Evolutionary conservation across 2,329 filamentous ascomycete species (phyloP).

Genomic region (Aspergillus latus): DNA sequence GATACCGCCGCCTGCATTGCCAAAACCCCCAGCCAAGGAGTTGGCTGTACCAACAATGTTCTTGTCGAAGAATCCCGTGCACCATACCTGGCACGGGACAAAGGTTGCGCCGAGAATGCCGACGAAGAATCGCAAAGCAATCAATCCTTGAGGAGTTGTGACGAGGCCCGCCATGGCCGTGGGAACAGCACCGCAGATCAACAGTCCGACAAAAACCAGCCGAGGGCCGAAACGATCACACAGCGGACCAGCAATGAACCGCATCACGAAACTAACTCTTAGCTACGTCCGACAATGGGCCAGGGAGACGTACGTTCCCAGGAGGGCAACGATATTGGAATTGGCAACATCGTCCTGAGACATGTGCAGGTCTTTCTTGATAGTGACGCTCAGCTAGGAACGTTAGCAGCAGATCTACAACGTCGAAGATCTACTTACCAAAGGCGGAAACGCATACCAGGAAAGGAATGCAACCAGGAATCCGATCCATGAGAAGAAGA

Average conservation of each 20-base stretch:
- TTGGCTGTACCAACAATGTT: constrained; percentile 89
- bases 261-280: constrained; percentile 54
- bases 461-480: constrained; percentile 88
- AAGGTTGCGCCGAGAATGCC: constrained; percentile 47
- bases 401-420: not conserved
- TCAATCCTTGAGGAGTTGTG: constrained; percentile 57
- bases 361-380: constrained; percentile 74
- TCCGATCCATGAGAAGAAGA: constrained; percentile 84
- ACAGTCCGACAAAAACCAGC: constrained; percentile 71
- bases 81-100: constrained; percentile 78
- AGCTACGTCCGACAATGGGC: not conserved
- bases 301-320: constrained; percentile 57
- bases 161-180: constrained; percentile 79
- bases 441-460: constrained; percentile 85
- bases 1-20: constrained; percentile 84
- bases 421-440: constrained; percentile 53
- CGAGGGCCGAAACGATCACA: constrained; percentile 84
- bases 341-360: constrained; percentile 72
- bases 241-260: constrained; percentile 73
- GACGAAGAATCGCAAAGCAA: constrained; percentile 46
- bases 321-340: constrained; percentile 83
- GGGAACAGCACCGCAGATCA: constrained; percentile 77
- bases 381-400: constrained; percentile 65
- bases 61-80: constrained; percentile 89
- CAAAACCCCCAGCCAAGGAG: constrained; percentile 78